Conservation (phyloP, 176 grass and related monocot species). For the Hsuehochloa calcarea region DNA sequence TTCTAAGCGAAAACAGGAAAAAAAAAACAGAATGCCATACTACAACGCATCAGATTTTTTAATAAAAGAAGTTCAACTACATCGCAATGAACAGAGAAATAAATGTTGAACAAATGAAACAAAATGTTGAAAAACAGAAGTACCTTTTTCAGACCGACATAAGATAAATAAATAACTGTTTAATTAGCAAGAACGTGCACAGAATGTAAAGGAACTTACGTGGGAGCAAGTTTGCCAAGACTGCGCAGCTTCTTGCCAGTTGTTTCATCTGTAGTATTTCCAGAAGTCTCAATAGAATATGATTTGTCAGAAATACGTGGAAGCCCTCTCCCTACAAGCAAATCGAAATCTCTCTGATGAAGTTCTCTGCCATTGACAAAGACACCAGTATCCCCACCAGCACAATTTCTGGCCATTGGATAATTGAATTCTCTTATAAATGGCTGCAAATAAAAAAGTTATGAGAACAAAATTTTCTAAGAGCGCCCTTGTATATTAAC, state of each 20-base stretch:
- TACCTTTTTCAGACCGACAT: neutral
- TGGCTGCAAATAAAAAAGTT: constrained; percentile 44
- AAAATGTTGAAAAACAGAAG: neutral
- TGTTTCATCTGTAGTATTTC: constrained; percentile 72
- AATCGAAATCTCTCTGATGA: constrained; percentile 70
- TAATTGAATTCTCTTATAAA: constrained; percentile 93
- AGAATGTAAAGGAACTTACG: constrained; percentile 61
- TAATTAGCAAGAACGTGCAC: neutral
- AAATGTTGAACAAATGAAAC: neutral
- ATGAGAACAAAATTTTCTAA: constrained; percentile 23
- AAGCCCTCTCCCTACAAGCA: constrained; percentile 79
- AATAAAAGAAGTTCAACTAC: neutral
- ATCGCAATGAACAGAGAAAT: neutral
- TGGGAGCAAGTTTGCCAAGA: constrained; percentile 96
- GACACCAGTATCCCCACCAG: constrained; percentile 70
- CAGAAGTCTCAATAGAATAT: constrained; percentile 76
- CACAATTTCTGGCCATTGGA: constrained; percentile 66
- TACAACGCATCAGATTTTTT: neutral
- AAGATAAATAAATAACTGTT: neutral
- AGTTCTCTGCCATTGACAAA: constrained; percentile 93
- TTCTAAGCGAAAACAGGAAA: neutral
- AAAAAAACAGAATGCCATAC: no score
- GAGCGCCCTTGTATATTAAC: constrained; percentile 4
- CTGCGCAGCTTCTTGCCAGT: constrained; percentile 58
- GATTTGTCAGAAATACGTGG: constrained; percentile 52